phyloP scores from a whole-genome alignment of 257 asterid species.

The Penstemon newberryi region DNA sequence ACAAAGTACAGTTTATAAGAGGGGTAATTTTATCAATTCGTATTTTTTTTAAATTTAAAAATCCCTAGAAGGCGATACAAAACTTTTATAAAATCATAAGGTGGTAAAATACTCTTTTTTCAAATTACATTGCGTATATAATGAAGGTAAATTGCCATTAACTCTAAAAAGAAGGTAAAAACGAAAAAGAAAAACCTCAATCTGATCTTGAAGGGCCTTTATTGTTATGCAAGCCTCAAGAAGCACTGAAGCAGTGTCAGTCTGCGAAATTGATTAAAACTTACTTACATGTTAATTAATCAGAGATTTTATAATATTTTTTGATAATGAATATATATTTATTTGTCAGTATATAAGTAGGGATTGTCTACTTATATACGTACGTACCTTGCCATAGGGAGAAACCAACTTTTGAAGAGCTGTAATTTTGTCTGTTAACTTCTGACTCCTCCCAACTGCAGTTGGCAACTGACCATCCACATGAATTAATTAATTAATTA shows the following conservation, averaged over 20 bases:
- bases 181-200: slow-evolving; percentile 39
- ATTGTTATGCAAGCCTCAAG: slow-evolving; percentile 55
- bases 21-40: too few species aligned
- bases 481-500: neutral
- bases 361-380: too few species aligned
- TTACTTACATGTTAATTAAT: neutral
- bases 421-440: slow-evolving; percentile 58
- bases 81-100: too few species aligned
- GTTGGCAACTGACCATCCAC: slow-evolving; percentile 11
- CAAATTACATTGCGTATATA: too few species aligned
- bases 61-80: too few species aligned
- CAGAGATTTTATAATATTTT: neutral
- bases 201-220: slow-evolving; percentile 53
- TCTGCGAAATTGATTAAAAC: slow-evolving; percentile 39
- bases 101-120: too few species aligned
- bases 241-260: slow-evolving; percentile 68
- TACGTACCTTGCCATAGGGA: slow-evolving; percentile 64
- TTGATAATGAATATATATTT: too few species aligned
- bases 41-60: too few species aligned
- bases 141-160: too few species aligned
- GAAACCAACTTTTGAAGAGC: slow-evolving; percentile 67
- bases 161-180: neutral
- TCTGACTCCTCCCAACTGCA: slow-evolving; percentile 46
- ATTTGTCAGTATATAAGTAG: neutral
- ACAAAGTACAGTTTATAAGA: too few species aligned